Base-by-base conservation (phyloP, 2,329 filamentous ascomycete genomes). In the Neocatenulostroma microsporum region DNA sequence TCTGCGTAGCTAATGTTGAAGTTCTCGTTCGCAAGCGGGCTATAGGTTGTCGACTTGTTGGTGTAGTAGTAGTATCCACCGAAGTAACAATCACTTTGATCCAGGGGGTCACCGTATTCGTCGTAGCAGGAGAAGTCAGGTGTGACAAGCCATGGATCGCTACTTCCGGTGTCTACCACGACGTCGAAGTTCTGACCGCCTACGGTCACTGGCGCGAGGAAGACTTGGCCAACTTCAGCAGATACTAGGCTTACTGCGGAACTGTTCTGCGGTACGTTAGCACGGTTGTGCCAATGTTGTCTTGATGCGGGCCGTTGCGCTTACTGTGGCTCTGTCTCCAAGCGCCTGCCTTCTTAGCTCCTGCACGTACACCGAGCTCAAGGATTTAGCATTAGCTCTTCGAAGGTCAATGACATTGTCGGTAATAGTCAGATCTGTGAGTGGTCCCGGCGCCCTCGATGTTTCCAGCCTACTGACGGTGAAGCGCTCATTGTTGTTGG, bases 101-200 rank as follows among this genome's bases (percentile, higher is more conserved):
- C 39, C 13, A 41, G 31, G 5, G 28, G 23, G 13, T 39, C 14
- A 19, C 46, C 21, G 33, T 39, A 19, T 20, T 47, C 21, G 26
- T 52, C 45, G 33, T 42, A 39, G 42, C 54, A 56, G 24, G 41
- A 20, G 31, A 53, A 57, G 26, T 56, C 54, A 0, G 34, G 42
- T 19, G 54, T 40, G 3, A 61, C 54, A 2, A 70, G 48, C 62
- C 67, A 72, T 1, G 66, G 68, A 37, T 72, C 69, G 34, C 61
- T 63, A 37, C 63, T 67, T 9, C 68, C 69, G 3, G 66, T 70
- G 39, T 72, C 68, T 32, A 71, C 52, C 9, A 67, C 56, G 2
- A 62, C 47, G 1, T 58, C 38, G 37, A 69, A 58, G 4, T 39
- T 35, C 29, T 57, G 44, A 10, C 46, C 46, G 13, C 55, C 56